A percentile compares a stretch with the other conserved stretches of the same genome.
Conservation (phyloP, 2,329 filamentous ascomycete genomes). For the Diaporthe humulicola region DNA sequence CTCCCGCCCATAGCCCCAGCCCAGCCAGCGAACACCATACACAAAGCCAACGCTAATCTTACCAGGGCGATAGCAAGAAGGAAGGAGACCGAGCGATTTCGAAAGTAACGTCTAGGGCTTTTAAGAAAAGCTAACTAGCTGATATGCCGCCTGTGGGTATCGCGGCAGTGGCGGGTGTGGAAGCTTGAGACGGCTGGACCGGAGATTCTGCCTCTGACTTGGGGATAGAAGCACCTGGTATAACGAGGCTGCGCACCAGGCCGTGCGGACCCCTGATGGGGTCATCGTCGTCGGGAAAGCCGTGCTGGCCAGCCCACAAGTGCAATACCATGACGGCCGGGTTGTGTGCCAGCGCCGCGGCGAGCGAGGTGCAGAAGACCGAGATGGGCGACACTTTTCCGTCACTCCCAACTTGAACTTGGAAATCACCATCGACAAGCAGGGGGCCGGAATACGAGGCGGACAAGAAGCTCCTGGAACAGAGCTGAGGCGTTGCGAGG, state of each 20-base stretch:
- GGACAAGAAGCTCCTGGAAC: background rate
- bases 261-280: constrained; percentile 1
- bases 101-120: too few species aligned
- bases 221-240: background rate
- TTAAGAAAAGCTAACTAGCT: too few species aligned
- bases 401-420: background rate
- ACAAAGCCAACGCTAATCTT: too few species aligned
- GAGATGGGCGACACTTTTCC: constrained; percentile 3
- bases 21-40: too few species aligned
- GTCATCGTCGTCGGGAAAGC: background rate
- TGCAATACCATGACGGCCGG: background rate
- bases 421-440: constrained; percentile 12
- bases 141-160: too few species aligned
- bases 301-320: constrained; percentile 18
- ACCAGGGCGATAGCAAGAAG: too few species aligned
- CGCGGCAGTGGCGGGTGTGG: too few species aligned
- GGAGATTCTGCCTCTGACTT: too few species aligned
- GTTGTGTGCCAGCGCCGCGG: background rate
- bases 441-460: background rate
- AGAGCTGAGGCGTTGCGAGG: background rate
- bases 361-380: constrained; percentile 14
- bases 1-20: too few species aligned
- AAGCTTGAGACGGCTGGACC: too few species aligned
- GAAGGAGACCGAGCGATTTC: too few species aligned
- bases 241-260: constrained; percentile 3